Conservation (phyloP, 73 alveolate genomes). For the Tetrahymena malaccensis region DNA sequence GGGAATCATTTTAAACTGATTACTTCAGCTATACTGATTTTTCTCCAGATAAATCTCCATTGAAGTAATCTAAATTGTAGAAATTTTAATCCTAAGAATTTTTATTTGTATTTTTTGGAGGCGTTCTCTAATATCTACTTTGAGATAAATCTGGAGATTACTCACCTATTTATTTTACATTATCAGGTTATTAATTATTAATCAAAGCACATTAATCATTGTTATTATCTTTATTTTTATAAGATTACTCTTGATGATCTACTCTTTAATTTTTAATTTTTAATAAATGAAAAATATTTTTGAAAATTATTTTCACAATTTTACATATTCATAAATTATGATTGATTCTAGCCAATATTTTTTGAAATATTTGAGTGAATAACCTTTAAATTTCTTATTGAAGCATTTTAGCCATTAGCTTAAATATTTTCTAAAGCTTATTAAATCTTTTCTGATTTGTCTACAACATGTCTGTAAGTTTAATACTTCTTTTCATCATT, state of each 20-base stretch:
- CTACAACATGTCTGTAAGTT: neutral
- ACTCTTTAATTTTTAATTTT: neutral
- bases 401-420: neutral
- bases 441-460: neutral
- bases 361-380: neutral
- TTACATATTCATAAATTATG: neutral
- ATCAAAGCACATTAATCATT: neutral
- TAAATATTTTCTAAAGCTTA: neutral
- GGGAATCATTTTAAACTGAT: neutral
- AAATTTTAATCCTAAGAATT: neutral
- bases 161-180: neutral
- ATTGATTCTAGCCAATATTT: neutral
- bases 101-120: neutral
- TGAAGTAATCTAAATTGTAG: neutral
- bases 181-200: neutral
- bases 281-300: neutral
- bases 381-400: neutral
- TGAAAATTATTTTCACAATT: neutral
- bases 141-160: neutral
- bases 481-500: neutral
- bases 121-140: neutral
- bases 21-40: neutral
- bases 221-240: neutral
- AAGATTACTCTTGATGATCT: neutral
- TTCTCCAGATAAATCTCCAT: neutral